A percentile compares a stretch with the other conserved stretches of the same genome.
These are phyloP conservation scores for Achlya hypogyna DNA, from an alignment of 352 stramenopile species.

Conservation along the genomic window DNA sequence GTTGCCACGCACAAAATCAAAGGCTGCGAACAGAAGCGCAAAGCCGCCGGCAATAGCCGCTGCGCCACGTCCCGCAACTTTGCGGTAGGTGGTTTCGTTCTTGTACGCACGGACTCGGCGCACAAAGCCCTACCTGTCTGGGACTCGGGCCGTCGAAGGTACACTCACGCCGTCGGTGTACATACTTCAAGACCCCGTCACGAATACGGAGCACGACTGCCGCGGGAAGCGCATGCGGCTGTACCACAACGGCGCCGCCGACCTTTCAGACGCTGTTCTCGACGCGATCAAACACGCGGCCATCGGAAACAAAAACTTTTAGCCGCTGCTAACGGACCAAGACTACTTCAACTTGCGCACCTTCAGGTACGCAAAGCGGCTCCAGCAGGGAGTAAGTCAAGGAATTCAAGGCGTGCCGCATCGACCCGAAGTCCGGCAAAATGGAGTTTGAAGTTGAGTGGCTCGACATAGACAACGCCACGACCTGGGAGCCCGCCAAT, in stretches of 20 bases:
- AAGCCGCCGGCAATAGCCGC: neutral
- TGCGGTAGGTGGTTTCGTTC: neutral
- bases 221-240: neutral
- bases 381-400: no score
- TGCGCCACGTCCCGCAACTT: neutral
- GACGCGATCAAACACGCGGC: neutral
- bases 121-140: neutral
- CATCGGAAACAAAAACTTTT: no score
- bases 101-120: neutral
- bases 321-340: no score
- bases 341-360: no score
- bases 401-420: neutral
- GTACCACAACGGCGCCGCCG: neutral
- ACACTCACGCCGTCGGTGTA: neutral
- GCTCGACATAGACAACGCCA: neutral
- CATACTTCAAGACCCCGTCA: neutral
- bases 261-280: neutral
- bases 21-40: neutral
- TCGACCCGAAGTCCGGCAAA: neutral
- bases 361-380: no score
- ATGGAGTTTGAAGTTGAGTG: neutral
- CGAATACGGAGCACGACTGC: neutral
- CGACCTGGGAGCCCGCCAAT: no score
- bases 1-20: neutral
- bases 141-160: neutral